Evolutionary conservation across 345 rosid genomes (phyloP).

Genomic region (Excoecaria cochinchinensis): DNA sequence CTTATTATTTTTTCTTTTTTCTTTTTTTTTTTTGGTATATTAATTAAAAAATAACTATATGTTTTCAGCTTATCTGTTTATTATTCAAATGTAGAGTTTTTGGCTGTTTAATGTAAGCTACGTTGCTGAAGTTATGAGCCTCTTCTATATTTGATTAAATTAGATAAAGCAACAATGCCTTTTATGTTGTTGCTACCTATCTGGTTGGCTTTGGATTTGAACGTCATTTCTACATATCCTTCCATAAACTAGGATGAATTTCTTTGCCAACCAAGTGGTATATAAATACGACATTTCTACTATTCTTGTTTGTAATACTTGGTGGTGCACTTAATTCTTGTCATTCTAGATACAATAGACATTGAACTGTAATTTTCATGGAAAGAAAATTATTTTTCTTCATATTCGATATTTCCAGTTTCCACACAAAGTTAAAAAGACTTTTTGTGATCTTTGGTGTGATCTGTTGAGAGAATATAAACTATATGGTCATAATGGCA

Average conservation of each 20-base stretch:
- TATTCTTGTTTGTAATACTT: background rate
- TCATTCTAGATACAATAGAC: background rate
- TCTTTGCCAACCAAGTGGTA: background rate
- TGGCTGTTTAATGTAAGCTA: background rate
- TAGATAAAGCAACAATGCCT: background rate
- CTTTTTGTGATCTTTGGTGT: background rate
- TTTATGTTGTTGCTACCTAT: background rate
- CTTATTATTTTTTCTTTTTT: background rate
- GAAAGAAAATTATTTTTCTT: constrained; percentile 1
- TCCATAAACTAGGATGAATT: background rate
- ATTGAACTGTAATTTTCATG: background rate
- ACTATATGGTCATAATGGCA: background rate
- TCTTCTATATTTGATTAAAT: background rate
- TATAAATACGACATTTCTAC: background rate
- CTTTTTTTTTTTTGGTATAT: background rate
- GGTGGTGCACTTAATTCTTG: constrained; percentile 9
- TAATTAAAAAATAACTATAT: background rate
- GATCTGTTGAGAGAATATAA: constrained; percentile 1
- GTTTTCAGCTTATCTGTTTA: background rate
- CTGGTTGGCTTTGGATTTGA: background rate
- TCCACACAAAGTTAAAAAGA: constrained; percentile 1
- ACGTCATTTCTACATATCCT: background rate
- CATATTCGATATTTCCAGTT: background rate
- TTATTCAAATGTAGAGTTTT: background rate
- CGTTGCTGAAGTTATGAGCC: background rate